phyloP scores from a whole-genome alignment of 768 basidiomycete genomes.

The Fomitopsis pulvina region DNA sequence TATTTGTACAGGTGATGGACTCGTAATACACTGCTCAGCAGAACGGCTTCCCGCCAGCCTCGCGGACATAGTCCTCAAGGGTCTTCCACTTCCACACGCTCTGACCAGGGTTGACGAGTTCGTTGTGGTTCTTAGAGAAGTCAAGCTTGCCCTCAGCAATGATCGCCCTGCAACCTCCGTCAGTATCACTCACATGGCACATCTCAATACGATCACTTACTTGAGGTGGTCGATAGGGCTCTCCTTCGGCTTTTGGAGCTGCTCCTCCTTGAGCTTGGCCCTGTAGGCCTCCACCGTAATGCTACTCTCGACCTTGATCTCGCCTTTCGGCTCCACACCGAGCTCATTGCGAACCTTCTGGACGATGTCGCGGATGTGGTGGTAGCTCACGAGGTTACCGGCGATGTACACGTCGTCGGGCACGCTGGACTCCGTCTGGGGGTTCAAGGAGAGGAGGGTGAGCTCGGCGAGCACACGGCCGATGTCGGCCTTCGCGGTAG shows the following conservation, averaged over 20 bases:
- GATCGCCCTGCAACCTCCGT: conserved; percentile 5
- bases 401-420: conserved; percentile 16
- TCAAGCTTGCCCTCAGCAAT: conserved; percentile 16
- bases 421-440: conserved; percentile 9
- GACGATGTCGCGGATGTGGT: conserved; percentile 8
- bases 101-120: conserved; percentile 17
- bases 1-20: too few relatives aligned
- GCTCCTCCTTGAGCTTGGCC: conserved; percentile 4
- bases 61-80: conserved; percentile 9
- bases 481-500: conserved; percentile 16
- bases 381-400: conserved; percentile 9
- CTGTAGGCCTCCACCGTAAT: conserved; percentile 8
- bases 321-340: conserved; percentile 3
- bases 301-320: conserved; percentile 7
- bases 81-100: conserved; percentile 19
- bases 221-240: not conserved
- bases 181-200: not conserved
- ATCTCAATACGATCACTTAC: not conserved
- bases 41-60: not conserved
- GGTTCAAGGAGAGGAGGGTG: conserved; percentile 13
- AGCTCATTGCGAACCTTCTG: conserved; percentile 2
- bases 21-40: too few relatives aligned
- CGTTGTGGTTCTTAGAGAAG: conserved; percentile 15
- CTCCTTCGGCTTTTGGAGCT: not conserved
- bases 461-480: conserved; percentile 14